Evolutionary conservation across 768 basidiomycete species (phyloP), one percentile per base, ranked within the genome.

Genomic region (Albatrellus ellisii): DNA sequence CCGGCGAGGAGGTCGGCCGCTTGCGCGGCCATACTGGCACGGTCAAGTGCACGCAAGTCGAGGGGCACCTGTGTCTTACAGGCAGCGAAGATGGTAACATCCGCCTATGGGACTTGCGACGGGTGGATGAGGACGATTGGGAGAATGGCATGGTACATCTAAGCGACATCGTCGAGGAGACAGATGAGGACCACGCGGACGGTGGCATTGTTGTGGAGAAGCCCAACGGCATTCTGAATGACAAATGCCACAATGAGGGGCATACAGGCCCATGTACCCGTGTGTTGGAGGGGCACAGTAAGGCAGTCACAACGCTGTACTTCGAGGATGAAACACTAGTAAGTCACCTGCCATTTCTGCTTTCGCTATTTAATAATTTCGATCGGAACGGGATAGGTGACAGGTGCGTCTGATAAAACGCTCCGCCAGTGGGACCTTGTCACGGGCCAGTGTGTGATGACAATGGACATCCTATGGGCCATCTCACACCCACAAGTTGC

Each of bases 391-490:
- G 45, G 43, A 9, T 51, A 92, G 91, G 88, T 98, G 10, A 97
- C 92, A 6, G 95, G 95, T 26, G 94, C 95, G 4, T 90, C 88
- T 3, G 95, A 99, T 65, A 97, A 97, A 62, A 99, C 95, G 0
- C 71, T 99, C 42, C 86, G 95, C 2, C 94, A 98, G 58, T 99
- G 95, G 95, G 95, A 98, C 56, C 74, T 98, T 41, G 76, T 74
- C 15, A 98, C 95, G 0, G 95, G 94, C 6, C 95, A 98, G 67
- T 99, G 95, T 61, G 82, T 98, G 35, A 81, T 95, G 68, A 94
- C 94, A 18, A 99, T 99, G 95, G 95, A 99, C 60, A 95, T 99
- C 49, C 77, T 99, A 20, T 99, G 95, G 95, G 95, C 94, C 2
- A 94, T 98, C 51, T 90, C 89, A 8, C 94, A 98, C 61, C 79